Base-by-base conservation (phyloP, 495 filamentous ascomycete species). In the Neurospora sp. region DNA sequence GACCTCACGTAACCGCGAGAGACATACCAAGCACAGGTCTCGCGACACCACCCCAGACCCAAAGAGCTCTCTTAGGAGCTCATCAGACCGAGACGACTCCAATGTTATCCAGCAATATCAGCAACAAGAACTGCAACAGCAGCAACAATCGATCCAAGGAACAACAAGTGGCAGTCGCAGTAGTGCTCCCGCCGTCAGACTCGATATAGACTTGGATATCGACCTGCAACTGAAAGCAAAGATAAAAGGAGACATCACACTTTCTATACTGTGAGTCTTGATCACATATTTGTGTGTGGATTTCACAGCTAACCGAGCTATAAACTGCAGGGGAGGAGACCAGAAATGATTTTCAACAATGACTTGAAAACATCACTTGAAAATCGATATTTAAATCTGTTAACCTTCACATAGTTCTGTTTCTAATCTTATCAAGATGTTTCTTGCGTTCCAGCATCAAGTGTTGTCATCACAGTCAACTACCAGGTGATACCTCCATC, bases 161-260 rank as follows among this genome's bases (percentile, higher is more conserved):
- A 44, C 39, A 53, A 41, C 53, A 20, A 27, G 37, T 53, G 20
- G 39, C 18, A 72, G 61, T 31, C 74, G 74, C 27, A 38, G 74
- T 9, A 75, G 77, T 12, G 78, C 76, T 6, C 78, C 71, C 11
- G 78, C 78, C 1, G 71, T 80, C 31, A 73, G 78, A 66, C 68
- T 80, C 7, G 77, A 79, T 40, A 79, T 80, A 76, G 48, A 80
- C 68, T 20, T 79, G 39, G 78, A 80, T n/a, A 22, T 80, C n/a
- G 74, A 80, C 16, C 37, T 80, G n/a, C 72, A 74, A n/a, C 73
- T 80, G 38, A 75, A 76, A 48, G 77, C 75, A 3, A 80, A 78
- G 37, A 79, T 80, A 9, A 73, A 79, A 59, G 78, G 78, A 16
- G 69, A 75, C 41, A 35, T 80, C 39, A 78, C 76, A 12, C 69